Conservation (phyloP, 257 asterid genomes). For the Solanum corneliomulleri region DNA sequence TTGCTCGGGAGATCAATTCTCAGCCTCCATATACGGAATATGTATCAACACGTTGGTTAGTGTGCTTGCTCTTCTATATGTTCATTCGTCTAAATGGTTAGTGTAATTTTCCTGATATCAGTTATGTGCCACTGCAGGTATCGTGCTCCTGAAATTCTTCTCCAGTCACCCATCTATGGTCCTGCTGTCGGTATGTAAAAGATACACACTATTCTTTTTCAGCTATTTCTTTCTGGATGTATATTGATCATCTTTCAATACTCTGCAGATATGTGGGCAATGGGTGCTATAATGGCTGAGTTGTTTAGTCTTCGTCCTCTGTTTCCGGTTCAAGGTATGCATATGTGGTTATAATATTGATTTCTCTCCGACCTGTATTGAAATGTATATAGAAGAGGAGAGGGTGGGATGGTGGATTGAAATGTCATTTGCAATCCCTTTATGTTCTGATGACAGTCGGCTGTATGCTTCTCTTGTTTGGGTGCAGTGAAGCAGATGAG, state of each 20-base stretch:
- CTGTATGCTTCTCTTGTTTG: not conserved
- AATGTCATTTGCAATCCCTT: not conserved
- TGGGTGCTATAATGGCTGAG: conserved; percentile 98
- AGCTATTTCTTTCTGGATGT: not conserved
- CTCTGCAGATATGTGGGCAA: conserved; percentile 90
- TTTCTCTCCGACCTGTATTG: not conserved
- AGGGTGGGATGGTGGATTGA: not conserved
- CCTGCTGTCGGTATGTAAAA: conserved; percentile 77
- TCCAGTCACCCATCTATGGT: conserved; percentile 73
- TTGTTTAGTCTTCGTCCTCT: conserved; percentile 75
- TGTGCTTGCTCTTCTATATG: not conserved
- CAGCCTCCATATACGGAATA: conserved; percentile 90
- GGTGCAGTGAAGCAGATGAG: conserved; percentile 87
- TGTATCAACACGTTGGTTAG: conserved; percentile 96
- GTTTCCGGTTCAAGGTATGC: conserved; percentile 82
- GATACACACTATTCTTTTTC: not conserved
- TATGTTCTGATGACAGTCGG: not conserved
- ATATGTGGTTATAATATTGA: not conserved
- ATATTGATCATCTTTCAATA: not conserved
- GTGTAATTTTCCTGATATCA: not conserved
- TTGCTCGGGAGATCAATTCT: conserved; percentile 90
- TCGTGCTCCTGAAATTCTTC: conserved; percentile 97
- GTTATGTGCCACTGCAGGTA: conserved; percentile 48
- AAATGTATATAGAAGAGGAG: not conserved
- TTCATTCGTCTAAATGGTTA: not conserved